A percentile compares a stretch with the other conserved stretches of the same genome.
phyloP scores from a whole-genome alignment of 306 rosid species.

The Astragalus membranaceus region DNA sequence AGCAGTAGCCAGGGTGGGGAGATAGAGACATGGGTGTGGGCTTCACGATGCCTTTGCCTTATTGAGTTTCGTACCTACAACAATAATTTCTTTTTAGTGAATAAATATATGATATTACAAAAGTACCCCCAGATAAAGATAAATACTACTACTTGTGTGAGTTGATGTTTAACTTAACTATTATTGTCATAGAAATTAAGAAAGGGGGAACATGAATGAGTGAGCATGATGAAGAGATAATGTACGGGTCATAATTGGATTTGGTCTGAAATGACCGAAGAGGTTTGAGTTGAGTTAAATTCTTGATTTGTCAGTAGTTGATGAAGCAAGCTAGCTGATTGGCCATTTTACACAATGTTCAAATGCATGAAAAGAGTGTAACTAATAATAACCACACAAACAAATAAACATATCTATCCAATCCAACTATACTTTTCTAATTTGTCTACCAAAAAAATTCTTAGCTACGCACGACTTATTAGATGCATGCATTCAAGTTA shows the following conservation, averaged over 20 bases:
- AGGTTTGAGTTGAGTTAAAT: slow-evolving; percentile 8
- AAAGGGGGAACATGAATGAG: slow-evolving; percentile 8
- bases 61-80: slow-evolving; percentile 28
- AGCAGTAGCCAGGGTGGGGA: slow-evolving; percentile 25
- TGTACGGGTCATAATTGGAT: slow-evolving; percentile 22
- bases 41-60: slow-evolving; percentile 29
- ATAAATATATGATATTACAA: neutral
- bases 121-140: neutral
- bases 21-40: slow-evolving; percentile 31
- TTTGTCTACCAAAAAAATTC: slow-evolving; percentile 4
- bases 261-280: neutral
- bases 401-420: neutral
- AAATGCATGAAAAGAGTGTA: slow-evolving; percentile 16
- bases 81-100: neutral
- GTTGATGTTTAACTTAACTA: neutral
- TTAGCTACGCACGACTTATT: neutral
- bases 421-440: slow-evolving; percentile 25
- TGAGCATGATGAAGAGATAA: slow-evolving; percentile 4
- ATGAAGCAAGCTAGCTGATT: slow-evolving; percentile 23
- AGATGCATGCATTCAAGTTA: neutral
- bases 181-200: neutral
- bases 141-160: neutral
- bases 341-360: slow-evolving; percentile 26
- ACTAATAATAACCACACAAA: slow-evolving; percentile 14
- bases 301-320: slow-evolving; percentile 10